These are phyloP conservation scores for Apiospora aurea DNA, from an alignment of 2,329 filamentous ascomycete genomes.

Conservation along the genomic window DNA sequence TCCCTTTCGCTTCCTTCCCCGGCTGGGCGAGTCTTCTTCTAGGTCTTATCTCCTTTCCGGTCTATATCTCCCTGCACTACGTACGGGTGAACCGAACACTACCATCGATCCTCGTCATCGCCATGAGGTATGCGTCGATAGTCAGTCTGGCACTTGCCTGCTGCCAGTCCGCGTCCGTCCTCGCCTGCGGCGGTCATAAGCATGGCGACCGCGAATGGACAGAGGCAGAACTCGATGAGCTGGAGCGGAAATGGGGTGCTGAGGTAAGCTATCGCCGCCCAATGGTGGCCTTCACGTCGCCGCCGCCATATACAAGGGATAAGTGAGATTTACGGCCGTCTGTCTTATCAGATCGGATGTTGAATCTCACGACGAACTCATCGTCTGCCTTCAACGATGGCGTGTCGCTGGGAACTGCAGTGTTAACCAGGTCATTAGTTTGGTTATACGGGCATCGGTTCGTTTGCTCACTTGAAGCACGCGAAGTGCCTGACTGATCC, in stretches of 20 bases:
- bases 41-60: neutral
- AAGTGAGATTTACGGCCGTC: neutral
- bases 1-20: neutral
- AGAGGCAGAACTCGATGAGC: slow-evolving; percentile 57
- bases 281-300: neutral
- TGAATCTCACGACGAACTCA: neutral
- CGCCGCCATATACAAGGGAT: neutral
- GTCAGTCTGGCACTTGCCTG: slow-evolving; percentile 38
- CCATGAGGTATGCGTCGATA: slow-evolving; percentile 37
- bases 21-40: neutral
- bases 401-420: neutral
- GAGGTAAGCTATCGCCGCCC: slow-evolving; percentile 53
- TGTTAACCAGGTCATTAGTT: slow-evolving; percentile 45
- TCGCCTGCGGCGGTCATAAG: slow-evolving; percentile 42
- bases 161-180: slow-evolving; percentile 34
- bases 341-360: too few relatives aligned
- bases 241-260: slow-evolving; percentile 64
- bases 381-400: neutral
- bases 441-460: slow-evolving; percentile 77
- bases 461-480: slow-evolving; percentile 75
- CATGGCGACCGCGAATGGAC: slow-evolving; percentile 54
- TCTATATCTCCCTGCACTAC: neutral
- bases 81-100: neutral
- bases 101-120: slow-evolving; percentile 1
- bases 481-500: slow-evolving; percentile 74